Evolutionary conservation across 257 asterid species (phyloP).

Genomic region (Forsythia viridissima): DNA sequence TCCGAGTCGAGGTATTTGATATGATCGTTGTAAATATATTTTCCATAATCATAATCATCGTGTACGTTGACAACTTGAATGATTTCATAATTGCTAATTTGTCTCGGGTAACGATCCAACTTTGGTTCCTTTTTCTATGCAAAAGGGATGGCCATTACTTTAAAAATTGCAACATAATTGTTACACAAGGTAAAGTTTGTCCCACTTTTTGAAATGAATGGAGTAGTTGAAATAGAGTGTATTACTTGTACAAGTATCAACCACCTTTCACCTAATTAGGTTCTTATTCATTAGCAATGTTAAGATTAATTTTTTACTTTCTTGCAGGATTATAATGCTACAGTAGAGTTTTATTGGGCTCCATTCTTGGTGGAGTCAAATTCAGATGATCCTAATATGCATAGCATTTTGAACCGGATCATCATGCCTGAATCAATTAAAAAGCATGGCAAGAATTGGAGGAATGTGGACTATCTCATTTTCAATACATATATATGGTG

Average conservation of each 20-base stretch:
- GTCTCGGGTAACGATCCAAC: background rate
- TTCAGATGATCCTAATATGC: constrained; percentile 55
- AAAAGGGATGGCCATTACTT: background rate
- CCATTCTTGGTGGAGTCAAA: constrained; percentile 60
- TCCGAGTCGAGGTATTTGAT: constrained; percentile 61
- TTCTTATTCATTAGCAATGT: background rate
- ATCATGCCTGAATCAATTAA: constrained; percentile 73
- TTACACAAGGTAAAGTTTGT: background rate
- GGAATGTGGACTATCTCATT: constrained; percentile 63
- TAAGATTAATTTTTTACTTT: background rate
- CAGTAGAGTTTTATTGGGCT: constrained; percentile 58
- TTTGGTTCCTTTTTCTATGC: background rate
- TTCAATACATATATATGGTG: constrained; percentile 87
- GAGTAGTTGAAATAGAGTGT: constrained; percentile 8
- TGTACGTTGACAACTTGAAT: background rate
- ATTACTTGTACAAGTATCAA: constrained; percentile 23
- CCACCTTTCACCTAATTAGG: background rate
- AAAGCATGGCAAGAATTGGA: constrained; percentile 77
- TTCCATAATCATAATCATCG: constrained; percentile 3
- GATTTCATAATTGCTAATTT: background rate
- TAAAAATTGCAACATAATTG: background rate
- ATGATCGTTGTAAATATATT: background rate
- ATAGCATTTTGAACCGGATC: constrained; percentile 69
- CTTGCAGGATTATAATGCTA: constrained; percentile 51
- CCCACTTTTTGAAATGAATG: background rate